Percentiles rank a stretch among this genome's conserved stretches.
These are phyloP conservation scores for Scytalidium lignicola DNA, from an alignment of 2,329 filamentous ascomycete species.

Conservation along the genomic window DNA sequence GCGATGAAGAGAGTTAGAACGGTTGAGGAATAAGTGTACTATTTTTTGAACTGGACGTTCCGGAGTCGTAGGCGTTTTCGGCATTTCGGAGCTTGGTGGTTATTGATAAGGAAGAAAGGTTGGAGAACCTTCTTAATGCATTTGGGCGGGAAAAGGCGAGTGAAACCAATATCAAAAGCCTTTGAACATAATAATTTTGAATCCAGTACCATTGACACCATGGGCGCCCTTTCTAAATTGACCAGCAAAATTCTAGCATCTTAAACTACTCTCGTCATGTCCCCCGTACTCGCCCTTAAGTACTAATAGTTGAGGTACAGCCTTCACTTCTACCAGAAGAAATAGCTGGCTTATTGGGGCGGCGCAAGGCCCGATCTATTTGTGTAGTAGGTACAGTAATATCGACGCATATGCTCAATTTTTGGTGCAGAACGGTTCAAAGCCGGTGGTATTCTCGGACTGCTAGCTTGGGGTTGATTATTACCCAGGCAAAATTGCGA, in stretches of 20 bases:
- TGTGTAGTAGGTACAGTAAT: conserved; percentile 65
- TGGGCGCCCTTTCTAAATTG: conserved; percentile 51
- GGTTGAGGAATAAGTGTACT: neutral
- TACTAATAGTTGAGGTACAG: conserved; percentile 60
- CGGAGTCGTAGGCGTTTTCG: neutral
- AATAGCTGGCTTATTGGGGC: conserved; percentile 60
- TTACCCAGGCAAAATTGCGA: conserved; percentile 76
- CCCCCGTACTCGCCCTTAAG: conserved; percentile 64
- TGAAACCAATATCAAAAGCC: neutral
- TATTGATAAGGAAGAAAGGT: neutral
- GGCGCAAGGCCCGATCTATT: conserved; percentile 61
- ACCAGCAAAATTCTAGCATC: conserved; percentile 66
- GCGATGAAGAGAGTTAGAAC: neutral
- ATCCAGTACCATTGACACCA: conserved; percentile 42
- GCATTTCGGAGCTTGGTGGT: neutral
- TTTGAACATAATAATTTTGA: conserved; percentile 12
- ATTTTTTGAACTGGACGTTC: neutral
- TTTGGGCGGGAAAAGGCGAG: neutral
- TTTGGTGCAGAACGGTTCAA: too few species aligned
- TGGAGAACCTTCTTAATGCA: neutral
- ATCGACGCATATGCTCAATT: conserved; percentile 78
- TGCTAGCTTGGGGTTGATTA: conserved; percentile 59
- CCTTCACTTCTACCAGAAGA: conserved; percentile 60
- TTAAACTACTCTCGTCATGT: conserved; percentile 62
- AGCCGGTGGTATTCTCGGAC: conserved; percentile 62